Evolutionary conservation across 768 basidiomycete genomes (phyloP).

Genomic region (Clavulina sp.): DNA sequence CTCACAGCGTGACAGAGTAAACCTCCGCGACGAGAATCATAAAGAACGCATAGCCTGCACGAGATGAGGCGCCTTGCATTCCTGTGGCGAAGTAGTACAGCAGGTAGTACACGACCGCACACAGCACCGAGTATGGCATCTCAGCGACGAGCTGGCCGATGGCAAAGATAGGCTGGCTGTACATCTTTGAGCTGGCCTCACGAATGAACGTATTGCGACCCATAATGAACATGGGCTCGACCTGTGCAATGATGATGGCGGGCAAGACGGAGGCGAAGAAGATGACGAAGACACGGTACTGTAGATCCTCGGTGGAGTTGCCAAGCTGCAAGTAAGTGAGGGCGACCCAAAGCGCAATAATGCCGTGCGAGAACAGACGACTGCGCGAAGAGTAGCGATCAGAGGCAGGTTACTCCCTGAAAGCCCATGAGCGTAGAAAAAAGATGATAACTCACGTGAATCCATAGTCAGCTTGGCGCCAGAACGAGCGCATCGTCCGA

Average conservation of each 20-base stretch:
- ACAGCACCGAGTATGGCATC: slow-evolving; percentile 56
- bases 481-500: slow-evolving; percentile 54
- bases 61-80: slow-evolving; percentile 44
- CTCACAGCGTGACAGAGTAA: slow-evolving; percentile 45
- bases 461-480: slow-evolving; percentile 73
- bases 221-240: slow-evolving; percentile 63
- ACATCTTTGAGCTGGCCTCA: slow-evolving; percentile 66
- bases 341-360: slow-evolving; percentile 53
- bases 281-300: slow-evolving; percentile 66
- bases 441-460: slow-evolving; percentile 15
- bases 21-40: slow-evolving; percentile 54
- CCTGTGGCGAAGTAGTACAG: slow-evolving; percentile 41
- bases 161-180: slow-evolving; percentile 72
- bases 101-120: slow-evolving; percentile 62
- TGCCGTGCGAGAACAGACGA: slow-evolving; percentile 56
- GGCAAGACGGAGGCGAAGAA: slow-evolving; percentile 31
- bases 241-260: slow-evolving; percentile 61
- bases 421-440: not conserved
- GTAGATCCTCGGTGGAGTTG: slow-evolving; percentile 42
- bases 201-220: slow-evolving; percentile 31
- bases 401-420: not conserved
- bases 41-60: slow-evolving; percentile 55
- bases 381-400: slow-evolving; percentile 24
- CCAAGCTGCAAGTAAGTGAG: slow-evolving; percentile 67
- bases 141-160: slow-evolving; percentile 68